Evolutionary conservation across 352 stramenopile genomes (phyloP).

Genomic region (Globisporangium cystogenes): DNA sequence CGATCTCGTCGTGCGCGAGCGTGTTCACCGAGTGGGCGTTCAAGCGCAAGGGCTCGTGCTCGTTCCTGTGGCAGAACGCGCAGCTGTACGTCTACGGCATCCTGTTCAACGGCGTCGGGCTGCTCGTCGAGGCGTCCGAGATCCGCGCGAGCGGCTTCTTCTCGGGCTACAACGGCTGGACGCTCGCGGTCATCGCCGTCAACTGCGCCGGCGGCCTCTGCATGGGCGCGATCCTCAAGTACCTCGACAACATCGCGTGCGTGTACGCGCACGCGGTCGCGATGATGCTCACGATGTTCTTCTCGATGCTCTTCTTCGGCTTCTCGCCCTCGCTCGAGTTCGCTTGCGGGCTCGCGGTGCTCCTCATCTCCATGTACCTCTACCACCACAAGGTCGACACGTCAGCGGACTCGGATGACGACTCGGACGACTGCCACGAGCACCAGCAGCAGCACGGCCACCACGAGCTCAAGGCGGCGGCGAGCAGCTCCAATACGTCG

Average conservation of each 20-base stretch:
- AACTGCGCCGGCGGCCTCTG: constrained; percentile 72
- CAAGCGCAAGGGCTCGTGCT: constrained; percentile 67
- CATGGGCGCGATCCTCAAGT: constrained; percentile 83
- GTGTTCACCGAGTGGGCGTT: constrained; percentile 85
- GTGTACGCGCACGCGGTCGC: constrained; percentile 81
- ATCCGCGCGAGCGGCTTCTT: constrained; percentile 62
- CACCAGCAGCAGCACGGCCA: neutral
- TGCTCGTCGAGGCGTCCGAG: constrained; percentile 43
- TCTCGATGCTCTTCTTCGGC: constrained; percentile 83
- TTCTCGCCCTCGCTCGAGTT: constrained; percentile 85
- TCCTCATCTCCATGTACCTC: constrained; percentile 86
- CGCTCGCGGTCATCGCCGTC: constrained; percentile 63
- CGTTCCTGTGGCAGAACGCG: constrained; percentile 81
- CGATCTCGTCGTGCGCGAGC: constrained; percentile 76
- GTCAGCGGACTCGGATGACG: constrained; percentile 1
- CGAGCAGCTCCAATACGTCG: too few relatives aligned
- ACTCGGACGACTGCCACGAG: constrained; percentile 6
- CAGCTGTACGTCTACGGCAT: constrained; percentile 81
- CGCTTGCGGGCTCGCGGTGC: constrained; percentile 64
- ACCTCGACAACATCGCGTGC: constrained; percentile 88
- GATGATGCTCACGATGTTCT: constrained; percentile 88
- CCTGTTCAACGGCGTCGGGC: constrained; percentile 66
- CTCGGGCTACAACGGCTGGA: constrained; percentile 77
- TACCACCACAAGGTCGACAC: constrained; percentile 71
- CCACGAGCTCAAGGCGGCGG: constrained; percentile 3